A percentile compares a stretch with the other conserved stretches of the same genome.
phyloP scores from a whole-genome alignment of 2,329 filamentous ascomycete genomes.

The Fusarium nanum region DNA sequence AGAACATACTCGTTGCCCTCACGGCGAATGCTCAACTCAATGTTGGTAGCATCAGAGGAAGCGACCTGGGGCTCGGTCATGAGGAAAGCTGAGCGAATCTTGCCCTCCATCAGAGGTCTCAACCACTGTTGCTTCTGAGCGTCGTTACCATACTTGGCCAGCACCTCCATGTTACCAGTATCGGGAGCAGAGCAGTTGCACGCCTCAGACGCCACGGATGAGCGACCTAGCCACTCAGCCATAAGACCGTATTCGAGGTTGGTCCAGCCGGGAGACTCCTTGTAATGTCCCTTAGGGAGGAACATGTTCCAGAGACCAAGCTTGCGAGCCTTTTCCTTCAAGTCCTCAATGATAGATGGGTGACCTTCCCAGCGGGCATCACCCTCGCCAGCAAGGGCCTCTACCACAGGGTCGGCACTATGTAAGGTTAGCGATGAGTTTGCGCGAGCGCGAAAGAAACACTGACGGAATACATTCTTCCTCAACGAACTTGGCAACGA shows the following conservation, averaged over 20 bases:
- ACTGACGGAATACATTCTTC: slow-evolving; percentile 88
- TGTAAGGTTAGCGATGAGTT: slow-evolving; percentile 15
- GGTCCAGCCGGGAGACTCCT: slow-evolving; percentile 91
- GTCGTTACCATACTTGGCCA: slow-evolving; percentile 90
- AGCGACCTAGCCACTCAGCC: slow-evolving; percentile 95
- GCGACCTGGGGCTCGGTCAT: slow-evolving; percentile 95
- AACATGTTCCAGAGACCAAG: slow-evolving; percentile 99
- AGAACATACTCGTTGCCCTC: slow-evolving; percentile 92
- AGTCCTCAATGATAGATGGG: slow-evolving; percentile 84
- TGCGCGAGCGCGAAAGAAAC: background rate
- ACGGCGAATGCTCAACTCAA: slow-evolving; percentile 81
- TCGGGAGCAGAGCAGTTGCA: slow-evolving; percentile 92
- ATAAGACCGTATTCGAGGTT: slow-evolving; percentile 98
- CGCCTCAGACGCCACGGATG: slow-evolving; percentile 82
- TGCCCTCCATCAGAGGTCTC: slow-evolving; percentile 80
- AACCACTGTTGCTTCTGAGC: slow-evolving; percentile 89
- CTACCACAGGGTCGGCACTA: slow-evolving; percentile 81
- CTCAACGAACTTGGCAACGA: slow-evolving; percentile 95
- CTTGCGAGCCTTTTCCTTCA: slow-evolving; percentile 85
- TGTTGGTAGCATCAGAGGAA: slow-evolving; percentile 92
- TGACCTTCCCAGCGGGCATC: slow-evolving; percentile 82
- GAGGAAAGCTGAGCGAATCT: slow-evolving; percentile 89
- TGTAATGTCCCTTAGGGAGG: slow-evolving; percentile 93
- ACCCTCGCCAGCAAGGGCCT: slow-evolving; percentile 82
- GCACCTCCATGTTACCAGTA: slow-evolving; percentile 95